Evolutionary conservation across 495 filamentous ascomycete species (phyloP).

Genomic region (Penicillium coffeae): DNA sequence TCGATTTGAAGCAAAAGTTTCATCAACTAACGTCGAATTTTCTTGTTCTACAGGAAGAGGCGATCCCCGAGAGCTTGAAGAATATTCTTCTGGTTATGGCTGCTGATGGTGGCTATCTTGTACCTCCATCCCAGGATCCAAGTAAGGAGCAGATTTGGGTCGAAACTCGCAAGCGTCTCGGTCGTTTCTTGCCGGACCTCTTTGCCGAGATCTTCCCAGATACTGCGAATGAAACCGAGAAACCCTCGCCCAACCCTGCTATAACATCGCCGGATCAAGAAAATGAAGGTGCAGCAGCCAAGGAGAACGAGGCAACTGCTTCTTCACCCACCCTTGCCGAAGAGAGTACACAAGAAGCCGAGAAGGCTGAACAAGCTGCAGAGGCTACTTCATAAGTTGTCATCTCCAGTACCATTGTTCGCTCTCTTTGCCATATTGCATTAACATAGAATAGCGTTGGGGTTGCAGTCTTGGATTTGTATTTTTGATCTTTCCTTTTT

Average conservation of each 20-base stretch:
- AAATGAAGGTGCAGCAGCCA: conserved; percentile 8
- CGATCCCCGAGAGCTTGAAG: conserved; percentile 91
- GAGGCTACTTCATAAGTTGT: conserved; percentile 2
- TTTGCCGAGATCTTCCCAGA: conserved; percentile 50
- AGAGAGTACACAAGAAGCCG: background rate
- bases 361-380: conserved; percentile 4
- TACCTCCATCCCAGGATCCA: conserved; percentile 52
- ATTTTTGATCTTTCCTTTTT: conserved; percentile 3
- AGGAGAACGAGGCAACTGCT: conserved; percentile 12
- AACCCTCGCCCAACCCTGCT: conserved; percentile 17
- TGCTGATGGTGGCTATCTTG: conserved; percentile 78
- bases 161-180: conserved; percentile 80
- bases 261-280: conserved; percentile 18
- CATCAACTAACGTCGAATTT: conserved; percentile 7
- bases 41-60: conserved; percentile 34
- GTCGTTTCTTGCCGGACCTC: conserved; percentile 83
- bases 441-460: conserved; percentile 19
- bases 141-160: conserved; percentile 51
- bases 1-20: background rate
- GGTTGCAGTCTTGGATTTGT: conserved; percentile 7
- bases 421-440: conserved; percentile 6
- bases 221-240: conserved; percentile 20
- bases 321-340: background rate
- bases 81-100: conserved; percentile 97
- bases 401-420: background rate